phyloP scores from a whole-genome alignment of 129 eudicot species.

The Chrysanthemum lavandulifolium region DNA sequence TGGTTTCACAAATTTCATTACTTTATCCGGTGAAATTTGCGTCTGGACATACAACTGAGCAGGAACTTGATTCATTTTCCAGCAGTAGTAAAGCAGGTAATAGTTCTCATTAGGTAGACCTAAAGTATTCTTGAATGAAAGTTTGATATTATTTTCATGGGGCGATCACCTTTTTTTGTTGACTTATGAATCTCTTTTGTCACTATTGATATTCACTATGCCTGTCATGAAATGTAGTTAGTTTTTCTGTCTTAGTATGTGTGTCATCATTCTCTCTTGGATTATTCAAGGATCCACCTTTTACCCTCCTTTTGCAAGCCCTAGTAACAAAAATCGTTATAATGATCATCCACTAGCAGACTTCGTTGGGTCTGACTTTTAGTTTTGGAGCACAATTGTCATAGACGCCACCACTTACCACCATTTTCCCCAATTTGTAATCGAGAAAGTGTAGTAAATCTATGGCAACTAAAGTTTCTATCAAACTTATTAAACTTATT shows the following conservation, averaged over 20 bases:
- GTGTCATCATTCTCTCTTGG: neutral
- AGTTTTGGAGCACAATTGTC: too few species aligned
- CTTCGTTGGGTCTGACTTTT: too few species aligned
- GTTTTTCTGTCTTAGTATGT: neutral
- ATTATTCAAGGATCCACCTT: neutral
- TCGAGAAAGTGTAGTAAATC: too few species aligned
- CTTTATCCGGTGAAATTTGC: conserved; percentile 88
- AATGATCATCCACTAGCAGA: neutral
- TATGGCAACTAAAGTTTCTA: conserved; percentile 12
- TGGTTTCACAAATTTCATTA: conserved; percentile 82
- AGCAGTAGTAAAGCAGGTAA: conserved; percentile 61
- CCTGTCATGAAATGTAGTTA: neutral
- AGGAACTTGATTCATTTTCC: conserved; percentile 84
- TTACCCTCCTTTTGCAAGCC: neutral
- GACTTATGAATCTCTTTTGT: conserved; percentile 8
- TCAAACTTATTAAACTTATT: neutral
- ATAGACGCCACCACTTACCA: too few species aligned
- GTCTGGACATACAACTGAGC: conserved; percentile 59
- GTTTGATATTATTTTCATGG: conserved; percentile 3
- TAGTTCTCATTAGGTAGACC: conserved; percentile 5
- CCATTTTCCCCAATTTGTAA: too few species aligned
- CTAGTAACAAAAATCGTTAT: neutral
- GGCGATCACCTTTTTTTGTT: conserved; percentile 2
- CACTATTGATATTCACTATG: too few species aligned
- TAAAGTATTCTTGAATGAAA: too few species aligned